Base-by-base conservation (phyloP, 352 stramenopile species). In the Pythium vanterpoolii region DNA sequence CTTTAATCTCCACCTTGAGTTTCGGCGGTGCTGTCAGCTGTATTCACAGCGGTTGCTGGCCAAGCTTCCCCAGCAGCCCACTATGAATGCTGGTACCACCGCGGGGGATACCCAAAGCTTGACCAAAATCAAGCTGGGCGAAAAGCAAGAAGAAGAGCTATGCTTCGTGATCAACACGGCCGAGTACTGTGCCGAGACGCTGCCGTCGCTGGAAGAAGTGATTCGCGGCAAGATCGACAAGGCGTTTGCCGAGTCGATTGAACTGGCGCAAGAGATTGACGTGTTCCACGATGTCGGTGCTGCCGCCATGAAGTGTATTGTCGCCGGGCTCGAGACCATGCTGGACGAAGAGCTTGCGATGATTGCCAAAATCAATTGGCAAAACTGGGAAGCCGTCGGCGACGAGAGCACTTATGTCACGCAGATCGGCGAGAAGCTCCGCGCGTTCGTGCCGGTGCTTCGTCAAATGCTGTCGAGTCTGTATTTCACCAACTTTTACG, bases 141-240 rank as follows among this genome's bases (percentile, higher is more conserved):
- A 87, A 33, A 96, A 96, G 51, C 93, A 97, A 56, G 95, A 98
- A 74, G 89, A 98, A 48, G 95, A 96, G 27, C 77, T 98, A 28
- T 99, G 96, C 66, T 98, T 98, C 65, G 93, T 99, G 6, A 96
- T 99, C 64, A 98, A 98, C 80, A 99, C 97, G 14, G 97, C 96
- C 19, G 96, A 99, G 71, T 99, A 99, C 71, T 99, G 96, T 58
- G 95, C 95, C 1, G 97, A 99, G 54, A 99, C 97, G 9, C 62
- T 93, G 10, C 95, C 97, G 68, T 98, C 97, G 36, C 64, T 97
- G 24, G 87, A 99, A 71, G 95, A 99, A 73, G 90, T 99, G 8
- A 98, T 99, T 63, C 84, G 87, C 4, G 81, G 87, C 63, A 98
- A 98, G 66, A 98, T 99, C 44, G 93, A 98, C 58, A 87, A 89